Evolutionary conservation across 2,329 filamentous ascomycete genomes (phyloP).

Genomic region (Fusarium chlamydosporum): DNA sequence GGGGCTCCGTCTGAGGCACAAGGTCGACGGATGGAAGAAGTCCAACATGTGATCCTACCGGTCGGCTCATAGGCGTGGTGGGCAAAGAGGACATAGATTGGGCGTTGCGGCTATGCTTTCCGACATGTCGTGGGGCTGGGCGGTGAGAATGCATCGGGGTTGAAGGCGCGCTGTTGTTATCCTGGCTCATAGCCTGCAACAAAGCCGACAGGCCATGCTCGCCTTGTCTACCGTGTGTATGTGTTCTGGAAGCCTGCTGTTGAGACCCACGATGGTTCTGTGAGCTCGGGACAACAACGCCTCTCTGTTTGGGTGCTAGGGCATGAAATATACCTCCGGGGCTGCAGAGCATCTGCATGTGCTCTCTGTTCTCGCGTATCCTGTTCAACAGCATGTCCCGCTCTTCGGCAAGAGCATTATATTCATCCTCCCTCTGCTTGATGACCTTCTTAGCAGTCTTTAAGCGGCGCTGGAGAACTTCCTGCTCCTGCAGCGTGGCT

Average conservation of each 20-base stretch:
- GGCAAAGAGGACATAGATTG: slow-evolving; percentile 90
- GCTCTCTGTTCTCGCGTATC: slow-evolving; percentile 90
- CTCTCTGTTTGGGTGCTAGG: slow-evolving; percentile 69
- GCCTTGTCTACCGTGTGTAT: slow-evolving; percentile 63
- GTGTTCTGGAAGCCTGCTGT: slow-evolving; percentile 65
- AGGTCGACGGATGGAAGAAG: slow-evolving; percentile 75
- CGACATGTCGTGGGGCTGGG: slow-evolving; percentile 63
- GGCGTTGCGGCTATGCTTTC: slow-evolving; percentile 79
- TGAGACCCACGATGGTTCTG: slow-evolving; percentile 63
- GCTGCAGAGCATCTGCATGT: slow-evolving; percentile 83
- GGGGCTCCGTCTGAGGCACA: slow-evolving; percentile 71
- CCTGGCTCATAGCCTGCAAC: slow-evolving; percentile 83
- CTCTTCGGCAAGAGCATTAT: slow-evolving; percentile 78
- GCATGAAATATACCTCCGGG: slow-evolving; percentile 78
- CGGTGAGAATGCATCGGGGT: slow-evolving; percentile 71
- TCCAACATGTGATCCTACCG: slow-evolving; percentile 63
- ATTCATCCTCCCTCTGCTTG: slow-evolving; percentile 81
- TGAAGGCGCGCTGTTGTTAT: slow-evolving; percentile 78
- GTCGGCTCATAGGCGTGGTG: slow-evolving; percentile 75
- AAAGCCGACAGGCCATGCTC: slow-evolving; percentile 82
- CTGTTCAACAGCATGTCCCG: slow-evolving; percentile 83
- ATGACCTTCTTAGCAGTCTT: slow-evolving; percentile 83
- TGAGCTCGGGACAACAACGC: slow-evolving; percentile 57
- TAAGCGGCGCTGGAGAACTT: slow-evolving; percentile 73
- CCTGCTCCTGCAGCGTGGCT: slow-evolving; percentile 75